Percentiles rank a stretch among this genome's conserved stretches.
Evolutionary conservation across 345 rosid genomes (phyloP).

Genomic region (Syzygium aromaticum): DNA sequence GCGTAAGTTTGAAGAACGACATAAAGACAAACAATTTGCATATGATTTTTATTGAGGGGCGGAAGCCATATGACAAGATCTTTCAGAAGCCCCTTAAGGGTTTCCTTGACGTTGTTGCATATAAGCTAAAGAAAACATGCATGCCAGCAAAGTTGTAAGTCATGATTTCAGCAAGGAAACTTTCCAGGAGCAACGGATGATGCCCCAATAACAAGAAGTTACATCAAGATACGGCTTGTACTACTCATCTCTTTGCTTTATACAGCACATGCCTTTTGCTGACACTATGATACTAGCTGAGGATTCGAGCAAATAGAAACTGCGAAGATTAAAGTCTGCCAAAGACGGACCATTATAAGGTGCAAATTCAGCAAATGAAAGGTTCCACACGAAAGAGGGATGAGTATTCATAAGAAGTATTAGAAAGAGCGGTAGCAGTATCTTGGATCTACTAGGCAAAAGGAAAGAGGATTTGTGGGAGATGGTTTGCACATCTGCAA

Average conservation of each 20-base stretch:
- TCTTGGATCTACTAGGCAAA: background rate
- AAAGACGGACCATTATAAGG: background rate
- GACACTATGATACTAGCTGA: background rate
- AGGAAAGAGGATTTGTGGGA: background rate
- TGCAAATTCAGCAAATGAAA: background rate
- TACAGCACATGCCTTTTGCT: background rate
- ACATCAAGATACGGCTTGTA: background rate
- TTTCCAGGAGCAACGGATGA: background rate
- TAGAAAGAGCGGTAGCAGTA: background rate
- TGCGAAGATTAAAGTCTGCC: background rate
- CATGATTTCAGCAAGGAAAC: background rate
- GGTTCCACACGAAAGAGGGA: background rate
- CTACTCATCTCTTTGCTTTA: background rate
- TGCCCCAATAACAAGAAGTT: background rate
- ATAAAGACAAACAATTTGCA: background rate
- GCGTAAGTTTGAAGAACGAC: background rate
- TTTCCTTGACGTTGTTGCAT: background rate
- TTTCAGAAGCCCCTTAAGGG: background rate
- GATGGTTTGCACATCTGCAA: background rate
- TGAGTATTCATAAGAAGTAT: background rate
- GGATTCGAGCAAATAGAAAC: background rate
- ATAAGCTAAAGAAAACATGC: background rate
- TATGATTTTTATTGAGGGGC: background rate
- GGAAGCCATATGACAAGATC: background rate
- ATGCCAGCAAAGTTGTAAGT: background rate